These are phyloP conservation scores for Candida sp. DNA, from an alignment of 1,139 yeast species.

Conservation along the genomic window DNA sequence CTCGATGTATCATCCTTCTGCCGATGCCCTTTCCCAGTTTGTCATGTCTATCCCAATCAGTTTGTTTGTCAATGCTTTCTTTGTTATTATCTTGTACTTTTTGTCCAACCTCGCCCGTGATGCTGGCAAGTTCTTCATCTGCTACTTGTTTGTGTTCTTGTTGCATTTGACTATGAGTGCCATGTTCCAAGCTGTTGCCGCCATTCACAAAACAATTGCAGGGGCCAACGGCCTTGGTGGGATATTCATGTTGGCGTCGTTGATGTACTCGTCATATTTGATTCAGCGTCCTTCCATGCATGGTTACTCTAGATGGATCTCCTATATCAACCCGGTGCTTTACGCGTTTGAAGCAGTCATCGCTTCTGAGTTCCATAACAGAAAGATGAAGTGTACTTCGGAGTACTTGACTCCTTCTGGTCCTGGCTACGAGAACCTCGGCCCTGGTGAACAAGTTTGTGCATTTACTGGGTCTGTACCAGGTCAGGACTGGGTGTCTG, in stretches of 20 bases:
- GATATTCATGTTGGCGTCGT: slow-evolving; percentile 46
- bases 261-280: slow-evolving; percentile 59
- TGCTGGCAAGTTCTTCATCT: slow-evolving; percentile 60
- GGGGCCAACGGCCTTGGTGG: slow-evolving; percentile 60
- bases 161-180: slow-evolving; percentile 37
- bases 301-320: slow-evolving; percentile 70
- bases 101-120: slow-evolving; percentile 51
- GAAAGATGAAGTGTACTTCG: slow-evolving; percentile 53
- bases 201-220: slow-evolving; percentile 46
- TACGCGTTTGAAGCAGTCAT: slow-evolving; percentile 62
- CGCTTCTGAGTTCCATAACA: slow-evolving; percentile 59
- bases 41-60: slow-evolving; percentile 54
- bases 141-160: slow-evolving; percentile 44
- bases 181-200: slow-evolving; percentile 54
- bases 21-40: slow-evolving; percentile 56
- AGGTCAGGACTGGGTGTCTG: slow-evolving; percentile 48
- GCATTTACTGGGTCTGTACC: slow-evolving; percentile 53
- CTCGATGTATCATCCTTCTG: slow-evolving; percentile 60
- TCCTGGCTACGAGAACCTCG: slow-evolving; percentile 45
- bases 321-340: slow-evolving; percentile 58
- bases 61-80: slow-evolving; percentile 44
- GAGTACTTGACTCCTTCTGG: slow-evolving; percentile 53
- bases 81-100: slow-evolving; percentile 54
- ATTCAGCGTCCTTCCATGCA: slow-evolving; percentile 63
- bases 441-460: slow-evolving; percentile 49